Evolutionary conservation across 2,329 filamentous ascomycete genomes (phyloP).

Genomic region (Monilinia laxa): DNA sequence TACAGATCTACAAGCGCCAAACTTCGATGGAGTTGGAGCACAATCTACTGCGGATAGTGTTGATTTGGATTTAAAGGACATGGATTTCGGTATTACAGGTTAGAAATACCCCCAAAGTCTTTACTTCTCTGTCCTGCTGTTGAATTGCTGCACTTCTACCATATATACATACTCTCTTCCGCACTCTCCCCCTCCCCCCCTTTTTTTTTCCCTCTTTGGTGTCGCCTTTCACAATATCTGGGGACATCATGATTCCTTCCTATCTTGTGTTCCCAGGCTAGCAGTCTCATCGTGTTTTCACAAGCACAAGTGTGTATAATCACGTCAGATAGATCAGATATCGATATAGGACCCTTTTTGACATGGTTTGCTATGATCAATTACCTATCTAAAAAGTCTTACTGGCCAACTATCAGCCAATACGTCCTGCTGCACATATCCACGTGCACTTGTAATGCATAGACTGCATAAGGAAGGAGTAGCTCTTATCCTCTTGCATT

Average conservation of each 20-base stretch:
- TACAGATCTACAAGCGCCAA: constrained; percentile 51
- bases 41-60: constrained; percentile 21
- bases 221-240: not conserved
- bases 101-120: constrained; percentile 12
- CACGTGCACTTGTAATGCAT: constrained; percentile 13
- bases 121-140: constrained; percentile 7
- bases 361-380: constrained; percentile 8
- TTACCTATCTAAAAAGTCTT: constrained; percentile 10
- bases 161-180: not conserved
- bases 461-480: not conserved
- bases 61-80: constrained; percentile 28
- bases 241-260: not conserved
- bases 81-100: constrained; percentile 28
- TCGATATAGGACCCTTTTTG: constrained; percentile 9
- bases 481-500: constrained; percentile 20
- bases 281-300: not conserved
- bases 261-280: constrained; percentile 2
- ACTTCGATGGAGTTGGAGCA: constrained; percentile 27
- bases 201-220: too few relatives aligned
- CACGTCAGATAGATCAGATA: constrained; percentile 4
- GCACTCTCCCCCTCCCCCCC: not conserved
- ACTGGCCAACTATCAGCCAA: constrained; percentile 9
- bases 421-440: constrained; percentile 4
- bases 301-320: constrained; percentile 17
- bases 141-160: not conserved